A percentile compares a stretch with the other conserved stretches of the same genome.
phyloP scores from a whole-genome alignment of 768 basidiomycete species.

The Leccinum barrowsii region DNA sequence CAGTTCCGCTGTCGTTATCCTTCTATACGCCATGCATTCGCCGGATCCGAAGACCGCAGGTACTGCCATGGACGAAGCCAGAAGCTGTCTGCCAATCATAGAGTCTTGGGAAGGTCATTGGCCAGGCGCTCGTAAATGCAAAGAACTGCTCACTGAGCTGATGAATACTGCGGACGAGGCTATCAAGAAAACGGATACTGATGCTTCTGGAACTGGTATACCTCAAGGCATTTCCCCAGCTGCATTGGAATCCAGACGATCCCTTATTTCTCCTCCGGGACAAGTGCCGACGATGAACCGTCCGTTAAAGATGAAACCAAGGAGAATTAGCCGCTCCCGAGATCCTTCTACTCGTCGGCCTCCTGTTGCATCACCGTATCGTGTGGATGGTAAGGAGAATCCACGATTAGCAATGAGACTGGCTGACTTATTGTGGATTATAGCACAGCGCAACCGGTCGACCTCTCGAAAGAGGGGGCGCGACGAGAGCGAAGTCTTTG shows the following conservation, averaged over 20 bases:
- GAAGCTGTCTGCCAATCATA: constrained; percentile 63
- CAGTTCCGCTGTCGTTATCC: constrained; percentile 82
- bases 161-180: constrained; percentile 68
- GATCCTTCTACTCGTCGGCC: constrained; percentile 53
- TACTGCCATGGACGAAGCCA: constrained; percentile 81
- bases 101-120: constrained; percentile 82
- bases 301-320: constrained; percentile 46
- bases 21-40: constrained; percentile 84
- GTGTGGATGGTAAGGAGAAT: constrained; percentile 54
- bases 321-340: constrained; percentile 56
- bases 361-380: constrained; percentile 60
- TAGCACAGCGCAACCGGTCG: constrained; percentile 69
- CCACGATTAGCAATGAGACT: constrained; percentile 1
- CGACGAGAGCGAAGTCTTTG: constrained; percentile 57
- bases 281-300: constrained; percentile 46
- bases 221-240: constrained; percentile 29
- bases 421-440: constrained; percentile 15
- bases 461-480: constrained; percentile 70
- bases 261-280: constrained; percentile 43
- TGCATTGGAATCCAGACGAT: constrained; percentile 51
- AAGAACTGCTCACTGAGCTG: constrained; percentile 70
- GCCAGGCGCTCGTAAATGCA: constrained; percentile 88
- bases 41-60: constrained; percentile 59
- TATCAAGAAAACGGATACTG: constrained; percentile 36
- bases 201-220: constrained; percentile 23